phyloP scores from a whole-genome alignment of 2,329 filamentous ascomycete species.

The Pseudogymnoascus sp. region DNA sequence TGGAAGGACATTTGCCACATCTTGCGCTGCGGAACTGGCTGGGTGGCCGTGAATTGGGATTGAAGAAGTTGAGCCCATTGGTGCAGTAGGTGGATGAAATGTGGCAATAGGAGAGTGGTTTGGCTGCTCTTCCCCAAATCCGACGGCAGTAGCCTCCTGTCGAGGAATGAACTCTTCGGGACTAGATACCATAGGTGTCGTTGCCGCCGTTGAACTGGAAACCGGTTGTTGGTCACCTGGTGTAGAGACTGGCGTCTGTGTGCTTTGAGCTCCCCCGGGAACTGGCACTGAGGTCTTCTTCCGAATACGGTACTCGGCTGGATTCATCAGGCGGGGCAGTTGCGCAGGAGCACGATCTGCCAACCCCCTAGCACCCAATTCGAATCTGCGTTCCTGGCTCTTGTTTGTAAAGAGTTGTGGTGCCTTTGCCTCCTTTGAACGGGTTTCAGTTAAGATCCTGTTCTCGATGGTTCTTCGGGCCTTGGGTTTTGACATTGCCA shows the following conservation, averaged over 20 bases:
- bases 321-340: background rate
- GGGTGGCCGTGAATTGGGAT: background rate
- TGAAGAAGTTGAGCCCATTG: background rate
- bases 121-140: background rate
- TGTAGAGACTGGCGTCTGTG: background rate
- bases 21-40: background rate
- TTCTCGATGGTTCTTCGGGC: background rate
- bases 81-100: background rate
- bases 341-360: constrained; percentile 1
- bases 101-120: background rate
- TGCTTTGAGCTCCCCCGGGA: background rate
- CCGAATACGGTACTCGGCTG: background rate
- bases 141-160: background rate
- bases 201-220: background rate
- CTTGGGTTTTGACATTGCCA: background rate
- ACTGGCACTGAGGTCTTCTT: background rate
- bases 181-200: background rate
- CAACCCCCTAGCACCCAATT: background rate
- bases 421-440: background rate
- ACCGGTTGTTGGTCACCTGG: background rate
- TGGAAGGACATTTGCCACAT: background rate
- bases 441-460: background rate
- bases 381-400: background rate
- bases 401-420: background rate
- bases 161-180: background rate